A percentile compares a stretch with the other conserved stretches of the same genome.
Conservation (phyloP, 306 rosid genomes). For the Medicago truncatula region MtrunA17r5.0-ANR NC_053046.1:8637501-8638000, state of each 20-base stretch:
- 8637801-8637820: neutral
- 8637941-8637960: slow-evolving; percentile 93
- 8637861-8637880: slow-evolving; percentile 7
- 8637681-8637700: neutral
- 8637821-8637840: neutral
- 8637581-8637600: neutral
- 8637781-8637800: neutral
- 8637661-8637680: slow-evolving; percentile 21
- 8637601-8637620: neutral
- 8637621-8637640: neutral
- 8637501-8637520: slow-evolving; percentile 92
- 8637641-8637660: slow-evolving; percentile 6
- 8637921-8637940: slow-evolving; percentile 79
- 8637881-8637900: slow-evolving; percentile 5
- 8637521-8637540: slow-evolving; percentile 57
- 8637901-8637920: slow-evolving; percentile 15
- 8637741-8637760: neutral
- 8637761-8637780: neutral
- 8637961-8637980: slow-evolving; percentile 90
- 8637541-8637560: neutral
- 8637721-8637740: neutral
- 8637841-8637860: neutral
- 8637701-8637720: neutral
- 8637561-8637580: slow-evolving; percentile 2
- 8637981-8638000: slow-evolving; percentile 93